Conservation (phyloP, 2,329 filamentous ascomycete species). For the Geosmithia putterillii region DNA sequence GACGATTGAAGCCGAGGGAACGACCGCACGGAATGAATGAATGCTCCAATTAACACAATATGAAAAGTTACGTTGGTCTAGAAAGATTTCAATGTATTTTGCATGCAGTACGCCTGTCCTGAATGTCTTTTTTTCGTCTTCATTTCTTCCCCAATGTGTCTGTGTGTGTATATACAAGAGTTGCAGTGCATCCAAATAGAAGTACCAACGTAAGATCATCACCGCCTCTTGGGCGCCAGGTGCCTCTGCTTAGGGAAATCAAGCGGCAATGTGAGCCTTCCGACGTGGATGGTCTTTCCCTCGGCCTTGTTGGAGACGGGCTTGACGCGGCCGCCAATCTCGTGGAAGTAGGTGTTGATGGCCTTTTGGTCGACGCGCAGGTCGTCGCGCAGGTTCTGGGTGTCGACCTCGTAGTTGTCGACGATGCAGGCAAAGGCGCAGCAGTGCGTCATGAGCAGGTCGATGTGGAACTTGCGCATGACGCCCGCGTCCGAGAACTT, state of each 20-base stretch:
- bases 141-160: too few species aligned
- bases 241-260: constrained; percentile 59
- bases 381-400: constrained; percentile 57
- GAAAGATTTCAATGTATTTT: too few species aligned
- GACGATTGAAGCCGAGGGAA: too few species aligned
- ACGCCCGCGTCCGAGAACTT: constrained; percentile 54
- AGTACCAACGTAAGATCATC: too few species aligned
- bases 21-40: too few species aligned
- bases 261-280: constrained; percentile 64
- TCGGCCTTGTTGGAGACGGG: constrained; percentile 40
- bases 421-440: constrained; percentile 59
- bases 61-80: too few species aligned
- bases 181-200: not conserved
- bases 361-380: constrained; percentile 58
- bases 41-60: too few species aligned
- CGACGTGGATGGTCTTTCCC: constrained; percentile 43
- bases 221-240: constrained; percentile 9
- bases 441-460: constrained; percentile 62
- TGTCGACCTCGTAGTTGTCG: constrained; percentile 63
- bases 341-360: constrained; percentile 60
- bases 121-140: too few species aligned
- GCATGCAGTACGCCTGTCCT: too few species aligned
- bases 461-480: constrained; percentile 59
- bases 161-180: too few species aligned
- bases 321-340: constrained; percentile 61